Base-by-base conservation (phyloP, 768 basidiomycete species). In the Pleurotus sapidus region DNA sequence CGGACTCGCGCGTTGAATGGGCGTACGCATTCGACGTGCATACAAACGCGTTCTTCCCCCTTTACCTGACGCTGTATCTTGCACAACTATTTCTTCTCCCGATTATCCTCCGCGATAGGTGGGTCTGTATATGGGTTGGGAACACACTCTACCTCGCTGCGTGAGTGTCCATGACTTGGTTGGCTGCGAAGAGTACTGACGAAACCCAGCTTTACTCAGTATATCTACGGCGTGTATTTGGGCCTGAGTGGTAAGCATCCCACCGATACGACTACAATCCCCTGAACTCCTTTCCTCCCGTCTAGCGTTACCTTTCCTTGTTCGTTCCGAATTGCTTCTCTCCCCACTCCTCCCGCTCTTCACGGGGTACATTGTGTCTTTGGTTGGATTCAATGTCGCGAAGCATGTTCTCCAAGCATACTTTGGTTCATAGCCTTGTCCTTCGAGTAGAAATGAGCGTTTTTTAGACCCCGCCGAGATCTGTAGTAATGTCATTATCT, bases 21-120 rank as follows among this genome's bases (percentile, higher is more conserved):
- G 91, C 89, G 3, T 98, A 97, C 71, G 93, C 92, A 11, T 96
- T 98, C 65, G 96, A 98, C 70, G 90, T 98, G 14, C 95, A 97
- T 71, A 95, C 90, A 58, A 98, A 98, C 65, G 89, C 94, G 3
- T 98, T 98, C 79, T 96, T 98, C 72, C 95, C 95, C 17, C 77
- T 95, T 58, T 96, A 91, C 73, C 82, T 97, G 58, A 88, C 91
- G 8, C 82, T 97, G 55, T 97, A 97, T 69, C 76, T 94, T 58
- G 90, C 89, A 0, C 93, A 98, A 67, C 80, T 97, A 9, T 86
- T 95, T 60, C 79, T 98, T 9, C 82, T 92, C 1, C 89, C 93
- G 2, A 80, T 98, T 47, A 78, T 98, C 49, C 81, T 91, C 39
- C 84, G 84, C 65, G 85, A 86, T 63, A 92, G 90, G 63, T 98